Percentiles rank a stretch among this genome's conserved stretches.
Evolutionary conservation across 176 grass and related monocot species (phyloP).

Genomic region (Coix lacrymajobi): DNA sequence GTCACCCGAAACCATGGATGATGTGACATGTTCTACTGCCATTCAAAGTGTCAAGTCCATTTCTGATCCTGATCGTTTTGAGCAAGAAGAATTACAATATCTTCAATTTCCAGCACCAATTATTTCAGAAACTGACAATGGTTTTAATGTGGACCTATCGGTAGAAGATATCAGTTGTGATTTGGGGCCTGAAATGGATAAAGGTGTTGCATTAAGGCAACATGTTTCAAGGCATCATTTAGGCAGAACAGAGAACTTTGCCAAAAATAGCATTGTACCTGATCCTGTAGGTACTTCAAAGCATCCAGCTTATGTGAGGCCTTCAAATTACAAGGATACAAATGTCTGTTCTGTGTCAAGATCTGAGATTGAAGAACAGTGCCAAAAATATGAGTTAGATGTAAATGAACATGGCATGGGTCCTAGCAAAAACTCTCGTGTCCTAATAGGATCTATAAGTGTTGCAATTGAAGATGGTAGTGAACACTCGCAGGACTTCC

Average conservation of each 20-base stretch:
- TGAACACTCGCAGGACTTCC: neutral
- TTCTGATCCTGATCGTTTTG: conserved; percentile 33
- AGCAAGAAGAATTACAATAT: conserved; percentile 34
- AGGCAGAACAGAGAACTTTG: conserved; percentile 11
- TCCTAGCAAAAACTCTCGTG: conserved; percentile 30
- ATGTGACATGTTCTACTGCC: conserved; percentile 14
- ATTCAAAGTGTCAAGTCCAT: conserved; percentile 26
- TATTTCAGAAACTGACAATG: conserved; percentile 1
- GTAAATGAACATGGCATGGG: conserved; percentile 9
- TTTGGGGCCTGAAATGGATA: conserved; percentile 16
- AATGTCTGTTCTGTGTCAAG: conserved; percentile 1
- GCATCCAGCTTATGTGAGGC: conserved; percentile 19
- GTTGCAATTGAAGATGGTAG: conserved; percentile 46
- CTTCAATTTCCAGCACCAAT: neutral
- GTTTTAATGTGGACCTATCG: neutral
- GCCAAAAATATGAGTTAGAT: conserved; percentile 22
- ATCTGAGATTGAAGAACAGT: conserved; percentile 35
- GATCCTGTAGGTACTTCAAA: neutral
- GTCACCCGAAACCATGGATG: conserved; percentile 21
- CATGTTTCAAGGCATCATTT: neutral
- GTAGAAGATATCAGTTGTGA: conserved; percentile 13
- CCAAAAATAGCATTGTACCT: conserved; percentile 12
- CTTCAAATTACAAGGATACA: conserved; percentile 37
- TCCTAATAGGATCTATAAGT: conserved; percentile 90
- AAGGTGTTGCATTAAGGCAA: neutral